These are phyloP conservation scores for Bremia lactucae DNA, from an alignment of 352 stramenopile genomes.

Conservation along the genomic window DNA sequence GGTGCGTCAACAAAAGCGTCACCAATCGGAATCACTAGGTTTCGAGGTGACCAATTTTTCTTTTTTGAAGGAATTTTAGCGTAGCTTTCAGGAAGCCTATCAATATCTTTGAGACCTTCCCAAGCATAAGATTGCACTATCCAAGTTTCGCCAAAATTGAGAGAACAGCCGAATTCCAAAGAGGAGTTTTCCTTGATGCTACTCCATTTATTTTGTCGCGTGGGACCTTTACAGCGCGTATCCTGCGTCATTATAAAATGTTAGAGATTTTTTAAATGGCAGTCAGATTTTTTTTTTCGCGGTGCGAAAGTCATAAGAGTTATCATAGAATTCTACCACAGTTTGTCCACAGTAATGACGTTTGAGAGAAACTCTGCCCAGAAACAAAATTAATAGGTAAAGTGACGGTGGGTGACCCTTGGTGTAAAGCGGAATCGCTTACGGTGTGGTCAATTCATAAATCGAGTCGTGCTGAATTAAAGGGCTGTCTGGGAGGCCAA, in stretches of 20 bases:
- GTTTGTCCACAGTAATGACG: not conserved
- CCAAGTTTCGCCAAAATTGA: conserved; percentile 22
- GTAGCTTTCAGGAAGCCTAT: conserved; percentile 10
- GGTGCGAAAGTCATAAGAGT: conserved; percentile 2
- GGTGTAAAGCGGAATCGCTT: conserved; percentile 1
- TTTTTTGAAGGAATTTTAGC: conserved; percentile 7
- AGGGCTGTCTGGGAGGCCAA: conserved; percentile 12
- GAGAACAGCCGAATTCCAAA: conserved; percentile 15
- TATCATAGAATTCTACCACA: not conserved
- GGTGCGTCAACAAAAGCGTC: conserved; percentile 4
- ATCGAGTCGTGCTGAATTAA: not conserved
- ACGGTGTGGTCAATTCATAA: conserved; percentile 5
- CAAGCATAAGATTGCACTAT: conserved; percentile 23
- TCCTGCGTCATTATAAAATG: conserved; percentile 24
- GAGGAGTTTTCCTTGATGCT: conserved; percentile 31
- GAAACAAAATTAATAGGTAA: too few relatives aligned
- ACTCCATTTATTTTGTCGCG: conserved; percentile 10
- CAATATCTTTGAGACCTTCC: conserved; percentile 32
- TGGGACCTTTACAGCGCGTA: conserved; percentile 6
- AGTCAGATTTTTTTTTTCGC: not conserved
- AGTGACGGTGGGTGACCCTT: not conserved
- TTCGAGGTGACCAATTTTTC: conserved; percentile 10
- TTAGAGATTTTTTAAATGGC: conserved; percentile 12
- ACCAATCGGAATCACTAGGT: conserved; percentile 15
- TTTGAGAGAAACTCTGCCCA: conserved; percentile 3